Conservation (phyloP, 805 yeast genomes). For the Hyphopichia homilentoma region DNA sequence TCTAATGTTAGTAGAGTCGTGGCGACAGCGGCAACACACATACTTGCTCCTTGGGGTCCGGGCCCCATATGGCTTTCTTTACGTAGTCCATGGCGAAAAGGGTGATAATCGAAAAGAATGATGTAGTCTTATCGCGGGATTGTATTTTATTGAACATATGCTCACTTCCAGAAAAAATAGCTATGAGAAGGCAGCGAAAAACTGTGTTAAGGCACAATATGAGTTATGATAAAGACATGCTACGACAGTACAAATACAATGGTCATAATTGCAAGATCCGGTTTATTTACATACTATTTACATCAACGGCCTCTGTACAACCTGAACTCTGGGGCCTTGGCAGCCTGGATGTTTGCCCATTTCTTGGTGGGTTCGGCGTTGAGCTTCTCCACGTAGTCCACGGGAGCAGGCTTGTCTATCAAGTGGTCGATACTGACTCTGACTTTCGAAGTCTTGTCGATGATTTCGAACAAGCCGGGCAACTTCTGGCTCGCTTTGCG, state of each 20-base stretch:
- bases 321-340: slow-evolving; percentile 48
- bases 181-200: too few relatives aligned
- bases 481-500: slow-evolving; percentile 88
- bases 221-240: too few relatives aligned
- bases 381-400: slow-evolving; percentile 54
- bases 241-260: too few relatives aligned
- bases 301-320: slow-evolving; percentile 58
- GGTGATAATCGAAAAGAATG: too few relatives aligned
- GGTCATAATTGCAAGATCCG: too few relatives aligned
- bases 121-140: too few relatives aligned
- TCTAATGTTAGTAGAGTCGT: slow-evolving; percentile 21
- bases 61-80: slow-evolving; percentile 91
- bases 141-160: too few relatives aligned
- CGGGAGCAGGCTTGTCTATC: slow-evolving; percentile 40
- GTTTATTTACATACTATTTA: slow-evolving; percentile 83
- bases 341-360: slow-evolving; percentile 50
- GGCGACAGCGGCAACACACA: slow-evolving; percentile 14
- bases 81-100: slow-evolving; percentile 65
- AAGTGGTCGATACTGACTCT: slow-evolving; percentile 68
- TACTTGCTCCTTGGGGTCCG: slow-evolving; percentile 88
- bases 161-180: too few relatives aligned
- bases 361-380: slow-evolving; percentile 63
- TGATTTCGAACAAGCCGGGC: slow-evolving; percentile 89
- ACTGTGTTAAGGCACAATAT: too few relatives aligned
- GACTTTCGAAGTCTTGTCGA: slow-evolving; percentile 58